These are phyloP conservation scores for Colletotrichum sp. DNA, from an alignment of 2,329 filamentous ascomycete genomes.

Conservation along the genomic window DNA sequence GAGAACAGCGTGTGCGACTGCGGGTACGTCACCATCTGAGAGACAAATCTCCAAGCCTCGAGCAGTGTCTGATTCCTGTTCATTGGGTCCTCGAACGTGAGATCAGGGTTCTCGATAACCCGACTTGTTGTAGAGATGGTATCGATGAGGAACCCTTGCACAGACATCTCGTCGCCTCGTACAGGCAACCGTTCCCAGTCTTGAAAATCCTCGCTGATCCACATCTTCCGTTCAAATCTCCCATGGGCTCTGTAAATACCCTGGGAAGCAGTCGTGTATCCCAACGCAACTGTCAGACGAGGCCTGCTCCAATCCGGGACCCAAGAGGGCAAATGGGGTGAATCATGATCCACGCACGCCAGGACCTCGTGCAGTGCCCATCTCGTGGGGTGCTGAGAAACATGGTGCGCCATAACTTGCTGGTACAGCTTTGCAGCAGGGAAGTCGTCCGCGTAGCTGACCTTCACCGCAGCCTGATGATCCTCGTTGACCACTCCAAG, in stretches of 20 bases:
- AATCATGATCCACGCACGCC: neutral
- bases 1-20: neutral
- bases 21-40: neutral
- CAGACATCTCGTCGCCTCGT: neutral
- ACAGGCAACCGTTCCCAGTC: neutral
- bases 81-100: conserved; percentile 34
- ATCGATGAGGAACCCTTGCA: neutral
- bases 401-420: neutral
- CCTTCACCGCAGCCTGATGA: neutral
- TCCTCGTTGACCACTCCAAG: neutral
- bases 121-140: neutral
- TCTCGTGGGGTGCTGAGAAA: neutral
- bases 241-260: neutral
- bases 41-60: neutral
- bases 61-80: neutral
- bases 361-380: neutral
- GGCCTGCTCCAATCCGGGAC: conserved; percentile 9
- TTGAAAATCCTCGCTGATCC: neutral
- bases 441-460: neutral
- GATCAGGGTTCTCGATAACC: neutral
- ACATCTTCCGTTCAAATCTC: neutral
- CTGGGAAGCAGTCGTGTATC: neutral
- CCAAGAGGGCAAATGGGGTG: conserved; percentile 1
- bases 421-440: neutral
- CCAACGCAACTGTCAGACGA: neutral